A percentile compares a stretch with the other conserved stretches of the same genome.
Evolutionary conservation across 2,329 filamentous ascomycete species (phyloP).

Genomic region (Botrytis galanthina): DNA sequence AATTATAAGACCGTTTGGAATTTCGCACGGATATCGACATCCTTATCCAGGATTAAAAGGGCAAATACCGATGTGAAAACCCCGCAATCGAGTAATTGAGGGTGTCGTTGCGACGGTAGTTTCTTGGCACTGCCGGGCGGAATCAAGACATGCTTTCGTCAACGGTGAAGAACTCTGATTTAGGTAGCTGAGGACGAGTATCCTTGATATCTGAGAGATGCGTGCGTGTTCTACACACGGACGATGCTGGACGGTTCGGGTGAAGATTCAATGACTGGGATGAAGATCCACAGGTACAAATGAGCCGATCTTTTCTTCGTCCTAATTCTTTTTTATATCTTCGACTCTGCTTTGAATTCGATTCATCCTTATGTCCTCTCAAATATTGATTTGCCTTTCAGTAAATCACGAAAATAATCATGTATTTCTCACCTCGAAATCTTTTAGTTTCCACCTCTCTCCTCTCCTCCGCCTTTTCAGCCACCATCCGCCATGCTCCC

Average conservation of each 20-base stretch:
- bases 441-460: background rate
- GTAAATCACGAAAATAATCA: background rate
- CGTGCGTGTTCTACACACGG: background rate
- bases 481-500: background rate
- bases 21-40: background rate
- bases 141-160: background rate
- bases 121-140: background rate
- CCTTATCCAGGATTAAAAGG: background rate
- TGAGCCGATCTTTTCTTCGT: background rate
- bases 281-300: background rate
- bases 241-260: background rate
- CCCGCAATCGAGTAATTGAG: background rate
- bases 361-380: too few relatives aligned
- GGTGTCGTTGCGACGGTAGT: background rate
- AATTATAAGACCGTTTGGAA: background rate
- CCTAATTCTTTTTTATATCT: background rate
- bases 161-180: background rate
- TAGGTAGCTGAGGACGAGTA: background rate
- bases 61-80: background rate
- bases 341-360: too few relatives aligned
- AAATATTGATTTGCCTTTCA: background rate
- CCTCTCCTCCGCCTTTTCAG: background rate
- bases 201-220: background rate
- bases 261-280: background rate
- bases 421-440: background rate